Conservation (phyloP, 2,329 filamentous ascomycete genomes). For the Penicillium polonicum region DNA sequence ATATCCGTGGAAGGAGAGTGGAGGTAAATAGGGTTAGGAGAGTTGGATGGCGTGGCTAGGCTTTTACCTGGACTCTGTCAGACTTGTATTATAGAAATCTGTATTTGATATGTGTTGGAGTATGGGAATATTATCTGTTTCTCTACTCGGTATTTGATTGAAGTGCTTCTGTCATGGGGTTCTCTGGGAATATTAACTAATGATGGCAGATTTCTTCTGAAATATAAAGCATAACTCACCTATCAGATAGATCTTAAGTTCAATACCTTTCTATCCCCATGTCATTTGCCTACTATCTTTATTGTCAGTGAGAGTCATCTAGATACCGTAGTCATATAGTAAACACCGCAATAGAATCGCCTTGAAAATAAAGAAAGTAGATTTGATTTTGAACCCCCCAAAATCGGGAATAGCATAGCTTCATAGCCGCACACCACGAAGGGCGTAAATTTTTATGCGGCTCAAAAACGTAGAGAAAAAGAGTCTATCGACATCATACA, state of each 20-base stretch:
- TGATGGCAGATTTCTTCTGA: background rate
- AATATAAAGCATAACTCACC: background rate
- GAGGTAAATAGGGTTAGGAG: constrained; percentile 20
- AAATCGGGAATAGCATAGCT: background rate
- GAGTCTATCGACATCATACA: background rate
- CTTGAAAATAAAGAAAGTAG: background rate
- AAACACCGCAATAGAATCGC: too few species aligned
- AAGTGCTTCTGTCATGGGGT: background rate
- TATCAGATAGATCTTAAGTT: too few species aligned
- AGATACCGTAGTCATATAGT: background rate
- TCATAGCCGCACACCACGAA: background rate
- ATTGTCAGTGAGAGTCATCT: background rate
- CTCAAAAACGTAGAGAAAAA: background rate
- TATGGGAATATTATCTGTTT: background rate
- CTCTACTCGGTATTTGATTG: background rate
- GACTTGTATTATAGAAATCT: constrained; percentile 2
- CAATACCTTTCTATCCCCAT: background rate
- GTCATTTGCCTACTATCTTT: background rate
- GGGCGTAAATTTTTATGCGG: background rate
- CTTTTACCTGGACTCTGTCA: background rate
- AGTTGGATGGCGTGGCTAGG: background rate
- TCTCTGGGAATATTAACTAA: background rate
- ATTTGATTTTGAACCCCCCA: background rate
- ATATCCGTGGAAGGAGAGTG: constrained; percentile 60
- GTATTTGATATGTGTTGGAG: background rate